These are phyloP conservation scores for Populus simonii DNA, from an alignment of 345 rosid species.

Conservation along the genomic window DNA sequence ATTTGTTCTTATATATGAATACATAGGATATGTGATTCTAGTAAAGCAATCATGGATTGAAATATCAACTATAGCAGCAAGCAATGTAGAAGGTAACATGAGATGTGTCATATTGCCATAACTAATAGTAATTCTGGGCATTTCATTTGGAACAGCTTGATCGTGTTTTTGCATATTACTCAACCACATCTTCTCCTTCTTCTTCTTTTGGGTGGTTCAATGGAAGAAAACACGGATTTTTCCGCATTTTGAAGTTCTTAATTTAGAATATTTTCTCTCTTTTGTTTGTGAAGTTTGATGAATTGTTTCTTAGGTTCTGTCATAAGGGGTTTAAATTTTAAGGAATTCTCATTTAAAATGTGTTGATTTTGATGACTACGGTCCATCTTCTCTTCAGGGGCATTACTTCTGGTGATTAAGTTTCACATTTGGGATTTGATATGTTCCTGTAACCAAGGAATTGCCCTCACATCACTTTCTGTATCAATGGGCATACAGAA, in stretches of 20 bases:
- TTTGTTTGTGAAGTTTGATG: not conserved
- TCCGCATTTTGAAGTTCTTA: not conserved
- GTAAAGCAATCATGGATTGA: not conserved
- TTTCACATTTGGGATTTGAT: constrained; percentile 1
- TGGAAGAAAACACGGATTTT: not conserved
- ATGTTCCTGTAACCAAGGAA: constrained; percentile 19
- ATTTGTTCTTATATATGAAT: not conserved
- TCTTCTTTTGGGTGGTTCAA: not conserved
- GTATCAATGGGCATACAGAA: constrained; percentile 39
- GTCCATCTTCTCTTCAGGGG: constrained; percentile 23
- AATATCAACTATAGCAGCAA: not conserved
- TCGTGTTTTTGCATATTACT: not conserved
- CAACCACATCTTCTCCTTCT: not conserved
- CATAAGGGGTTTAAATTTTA: not conserved
- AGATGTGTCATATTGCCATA: not conserved
- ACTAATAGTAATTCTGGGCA: not conserved
- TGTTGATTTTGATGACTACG: constrained; percentile 11
- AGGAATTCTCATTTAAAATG: not conserved
- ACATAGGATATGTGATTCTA: not conserved
- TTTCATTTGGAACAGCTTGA: not conserved
- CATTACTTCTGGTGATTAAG: constrained; percentile 11
- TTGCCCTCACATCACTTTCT: constrained; percentile 9
- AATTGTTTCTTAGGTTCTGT: not conserved
- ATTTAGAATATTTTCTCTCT: not conserved
- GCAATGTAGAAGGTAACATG: not conserved